Evolutionary conservation across 345 rosid genomes (phyloP), one percentile per base, ranked within the genome.

Genomic region (Euphorbia lathyris): DNA sequence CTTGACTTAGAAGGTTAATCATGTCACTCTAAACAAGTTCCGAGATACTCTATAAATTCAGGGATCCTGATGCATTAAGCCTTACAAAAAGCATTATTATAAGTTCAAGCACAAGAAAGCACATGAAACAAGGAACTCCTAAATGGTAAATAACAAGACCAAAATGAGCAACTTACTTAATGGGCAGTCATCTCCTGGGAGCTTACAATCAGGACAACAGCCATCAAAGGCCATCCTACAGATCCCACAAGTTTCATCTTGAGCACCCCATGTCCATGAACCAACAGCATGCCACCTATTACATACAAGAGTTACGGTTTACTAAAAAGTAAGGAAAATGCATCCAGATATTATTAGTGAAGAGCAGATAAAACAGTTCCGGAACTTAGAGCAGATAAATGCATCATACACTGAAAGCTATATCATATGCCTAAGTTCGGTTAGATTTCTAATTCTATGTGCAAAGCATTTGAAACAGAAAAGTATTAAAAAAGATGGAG

Each of bases 191-290:
- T 90, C 99, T 9, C 96, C 97, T 12, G 97, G 93, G 56, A 84
- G 91, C 79, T 87, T 88, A 81, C 97, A 92, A 73, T 94, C 97
- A 61, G 92, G 90, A 71, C 97, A 94, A 53, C 97, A 94, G 59
- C 97, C 99, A 82, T 92, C 96, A 74, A 94, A 94, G 25, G 96
- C 96, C 97, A 95, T 90, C 70, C 97, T 83, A 76, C 99, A 95
- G 59, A 92, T 95, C 69, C 97, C 99, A 75, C 99, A 95, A 4
- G 93, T 87, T 82, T 92, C 97, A 66, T 92, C 97, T 79, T 88
- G 93, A 32, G 97, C 96, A 86, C 86, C 97, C 99, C 97, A 95
- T 16, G 92, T 90, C 97, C 97, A 92, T 59, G 97, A 88, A 71
- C 90, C 97, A 69, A 92, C 96, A 70, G 91, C 97, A 77, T 95